Evolutionary conservation across 1,284 basidiomycete species (phyloP).

Genomic region (Omphalotus olearius): DNA sequence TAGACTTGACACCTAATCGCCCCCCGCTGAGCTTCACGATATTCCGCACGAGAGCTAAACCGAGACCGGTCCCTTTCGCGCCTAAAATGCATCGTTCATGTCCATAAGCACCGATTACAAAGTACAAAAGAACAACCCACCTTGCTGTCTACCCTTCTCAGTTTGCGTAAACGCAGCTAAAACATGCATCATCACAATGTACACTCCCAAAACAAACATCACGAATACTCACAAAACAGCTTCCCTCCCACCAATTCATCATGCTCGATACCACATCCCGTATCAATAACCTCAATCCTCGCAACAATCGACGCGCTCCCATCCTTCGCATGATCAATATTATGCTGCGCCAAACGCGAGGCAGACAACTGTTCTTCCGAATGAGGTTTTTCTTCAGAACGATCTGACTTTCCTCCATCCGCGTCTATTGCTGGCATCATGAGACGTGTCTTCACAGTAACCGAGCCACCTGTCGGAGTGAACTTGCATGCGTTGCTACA

Average conservation of each 20-base stretch:
- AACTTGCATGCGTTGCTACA: slow-evolving; percentile 60
- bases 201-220: background rate
- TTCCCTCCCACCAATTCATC: slow-evolving; percentile 65
- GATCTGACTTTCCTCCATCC: slow-evolving; percentile 17
- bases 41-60: slow-evolving; percentile 83
- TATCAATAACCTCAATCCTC: slow-evolving; percentile 70
- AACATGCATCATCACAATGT: background rate
- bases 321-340: slow-evolving; percentile 21
- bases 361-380: slow-evolving; percentile 22
- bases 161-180: slow-evolving; percentile 74
- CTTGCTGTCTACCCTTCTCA: slow-evolving; percentile 78
- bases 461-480: slow-evolving; percentile 55
- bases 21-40: slow-evolving; percentile 82
- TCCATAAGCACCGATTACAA: background rate
- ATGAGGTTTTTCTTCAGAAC: slow-evolving; percentile 28
- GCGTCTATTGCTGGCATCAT: slow-evolving; percentile 25
- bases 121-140: slow-evolving; percentile 21
- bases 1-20: slow-evolving; percentile 67
- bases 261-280: slow-evolving; percentile 68
- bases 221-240: slow-evolving; percentile 62
- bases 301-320: slow-evolving; percentile 59
- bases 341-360: slow-evolving; percentile 31
- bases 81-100: background rate
- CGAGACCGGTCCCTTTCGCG: slow-evolving; percentile 84
- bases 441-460: slow-evolving; percentile 46